phyloP scores from a whole-genome alignment of 2,329 filamentous ascomycete genomes.

The Paecilomyces formosus region DNA sequence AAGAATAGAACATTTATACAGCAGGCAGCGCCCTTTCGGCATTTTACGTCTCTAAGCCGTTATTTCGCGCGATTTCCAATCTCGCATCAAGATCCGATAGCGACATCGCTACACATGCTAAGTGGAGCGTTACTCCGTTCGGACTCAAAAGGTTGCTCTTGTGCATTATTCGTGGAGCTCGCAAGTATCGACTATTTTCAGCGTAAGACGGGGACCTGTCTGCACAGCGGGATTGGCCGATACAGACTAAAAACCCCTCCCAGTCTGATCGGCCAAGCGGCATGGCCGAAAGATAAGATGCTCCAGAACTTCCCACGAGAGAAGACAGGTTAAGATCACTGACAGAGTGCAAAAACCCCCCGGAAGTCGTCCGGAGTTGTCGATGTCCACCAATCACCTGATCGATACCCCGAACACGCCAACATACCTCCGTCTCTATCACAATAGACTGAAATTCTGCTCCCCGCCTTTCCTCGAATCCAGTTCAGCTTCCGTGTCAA shows the following conservation, averaged over 20 bases:
- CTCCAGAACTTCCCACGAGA: background rate
- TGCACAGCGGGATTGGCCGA: background rate
- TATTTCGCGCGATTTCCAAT: background rate
- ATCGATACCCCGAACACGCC: background rate
- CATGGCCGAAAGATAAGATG: background rate
- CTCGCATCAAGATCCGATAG: background rate
- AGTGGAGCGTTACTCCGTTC: background rate
- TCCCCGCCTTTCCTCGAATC: background rate
- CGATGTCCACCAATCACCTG: background rate
- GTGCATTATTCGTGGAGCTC: background rate
- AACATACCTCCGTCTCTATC: background rate
- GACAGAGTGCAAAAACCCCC: background rate
- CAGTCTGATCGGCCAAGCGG: background rate
- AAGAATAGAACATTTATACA: background rate
- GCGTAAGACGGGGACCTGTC: background rate
- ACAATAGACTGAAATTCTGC: background rate
- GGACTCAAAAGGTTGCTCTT: background rate
- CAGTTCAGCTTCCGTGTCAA: background rate
- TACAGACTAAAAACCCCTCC: background rate
- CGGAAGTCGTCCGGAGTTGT: background rate
- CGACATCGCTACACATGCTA: background rate
- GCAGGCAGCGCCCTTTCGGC: background rate
- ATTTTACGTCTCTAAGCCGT: background rate
- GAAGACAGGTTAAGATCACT: background rate
- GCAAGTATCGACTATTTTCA: background rate